Conservation (phyloP, 768 basidiomycete genomes). For the Lactifluus echinatus region DNA sequence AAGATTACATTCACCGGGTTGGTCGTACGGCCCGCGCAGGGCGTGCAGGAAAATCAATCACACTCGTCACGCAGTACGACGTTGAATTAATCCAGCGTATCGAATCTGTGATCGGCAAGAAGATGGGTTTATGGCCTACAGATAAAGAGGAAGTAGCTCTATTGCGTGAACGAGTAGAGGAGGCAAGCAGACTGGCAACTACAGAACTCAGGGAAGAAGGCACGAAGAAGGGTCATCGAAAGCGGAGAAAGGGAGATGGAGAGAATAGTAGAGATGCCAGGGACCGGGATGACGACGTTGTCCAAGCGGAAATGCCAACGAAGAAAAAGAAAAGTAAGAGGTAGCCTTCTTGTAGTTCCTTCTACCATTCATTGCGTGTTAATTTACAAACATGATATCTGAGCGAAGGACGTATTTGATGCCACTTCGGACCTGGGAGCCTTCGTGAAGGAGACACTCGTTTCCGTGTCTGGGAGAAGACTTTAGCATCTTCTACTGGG, state of each 20-base stretch:
- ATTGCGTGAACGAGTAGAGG: conserved; percentile 79
- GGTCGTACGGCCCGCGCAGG: conserved; percentile 97
- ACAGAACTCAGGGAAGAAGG: conserved; percentile 76
- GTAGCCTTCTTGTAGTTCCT: conserved; percentile 20
- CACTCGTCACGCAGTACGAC: conserved; percentile 97
- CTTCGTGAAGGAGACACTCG: conserved; percentile 67
- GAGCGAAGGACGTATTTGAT: conserved; percentile 68
- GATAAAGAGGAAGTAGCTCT: conserved; percentile 86
- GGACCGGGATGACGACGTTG: conserved; percentile 88
- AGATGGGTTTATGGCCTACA: conserved; percentile 81
- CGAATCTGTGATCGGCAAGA: conserved; percentile 85
- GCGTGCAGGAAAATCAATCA: conserved; percentile 93
- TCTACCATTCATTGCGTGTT: conserved; percentile 9
- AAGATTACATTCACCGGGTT: conserved; percentile 98
- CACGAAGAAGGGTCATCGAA: conserved; percentile 39
- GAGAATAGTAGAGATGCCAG: conserved; percentile 58
- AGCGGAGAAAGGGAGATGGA: conserved; percentile 39
- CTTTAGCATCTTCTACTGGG: neutral
- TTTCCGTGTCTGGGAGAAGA: conserved; percentile 48
- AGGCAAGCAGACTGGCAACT: conserved; percentile 70
- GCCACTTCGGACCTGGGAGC: conserved; percentile 49
- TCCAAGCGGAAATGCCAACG: conserved; percentile 81
- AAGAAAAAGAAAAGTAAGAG: conserved; percentile 48
- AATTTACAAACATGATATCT: conserved; percentile 58
- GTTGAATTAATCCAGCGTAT: conserved; percentile 94